Conservation (phyloP, 163 green algal species). For the Coccomyxa subellipsoidea region DNA sequence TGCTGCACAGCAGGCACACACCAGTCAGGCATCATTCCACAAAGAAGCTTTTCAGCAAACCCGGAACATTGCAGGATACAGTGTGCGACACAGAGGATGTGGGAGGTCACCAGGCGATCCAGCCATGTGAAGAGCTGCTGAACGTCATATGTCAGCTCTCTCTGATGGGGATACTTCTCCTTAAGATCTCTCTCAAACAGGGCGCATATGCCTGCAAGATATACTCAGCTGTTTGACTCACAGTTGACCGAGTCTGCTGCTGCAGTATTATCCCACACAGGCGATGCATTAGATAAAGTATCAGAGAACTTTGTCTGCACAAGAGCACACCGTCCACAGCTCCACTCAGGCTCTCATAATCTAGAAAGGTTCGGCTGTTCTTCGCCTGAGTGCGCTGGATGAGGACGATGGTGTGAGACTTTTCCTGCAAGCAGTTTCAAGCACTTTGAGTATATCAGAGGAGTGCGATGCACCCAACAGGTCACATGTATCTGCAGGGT, state of each 20-base stretch:
- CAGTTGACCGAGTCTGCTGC: too few relatives aligned
- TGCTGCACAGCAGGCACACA: neutral
- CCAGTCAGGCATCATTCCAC: neutral
- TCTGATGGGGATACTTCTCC: slow-evolving; percentile 35
- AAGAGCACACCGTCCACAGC: slow-evolving; percentile 29
- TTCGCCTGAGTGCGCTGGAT: neutral
- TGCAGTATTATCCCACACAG: too few relatives aligned
- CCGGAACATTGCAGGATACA: neutral
- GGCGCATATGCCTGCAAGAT: slow-evolving; percentile 35
- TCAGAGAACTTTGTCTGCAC: too few relatives aligned
- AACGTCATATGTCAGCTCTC: slow-evolving; percentile 50
- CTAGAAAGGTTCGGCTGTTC: slow-evolving; percentile 20
- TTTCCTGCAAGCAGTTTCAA: slow-evolving; percentile 8
- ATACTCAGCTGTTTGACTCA: too few relatives aligned
- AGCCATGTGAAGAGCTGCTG: slow-evolving; percentile 48
- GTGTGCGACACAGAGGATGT: neutral
- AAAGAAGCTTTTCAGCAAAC: neutral
- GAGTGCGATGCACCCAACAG: too few relatives aligned
- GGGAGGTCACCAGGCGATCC: slow-evolving; percentile 28
- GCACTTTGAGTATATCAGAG: too few relatives aligned
- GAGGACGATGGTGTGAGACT: slow-evolving; percentile 19
- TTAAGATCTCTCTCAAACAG: slow-evolving; percentile 54
- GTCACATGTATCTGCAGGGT: too few relatives aligned
- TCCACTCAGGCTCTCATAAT: slow-evolving; percentile 14
- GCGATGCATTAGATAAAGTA: too few relatives aligned